Evolutionary conservation across 306 rosid species (phyloP), one percentile per base, ranked within the genome.

Genomic region (Trichosanthes cucumerina): DNA sequence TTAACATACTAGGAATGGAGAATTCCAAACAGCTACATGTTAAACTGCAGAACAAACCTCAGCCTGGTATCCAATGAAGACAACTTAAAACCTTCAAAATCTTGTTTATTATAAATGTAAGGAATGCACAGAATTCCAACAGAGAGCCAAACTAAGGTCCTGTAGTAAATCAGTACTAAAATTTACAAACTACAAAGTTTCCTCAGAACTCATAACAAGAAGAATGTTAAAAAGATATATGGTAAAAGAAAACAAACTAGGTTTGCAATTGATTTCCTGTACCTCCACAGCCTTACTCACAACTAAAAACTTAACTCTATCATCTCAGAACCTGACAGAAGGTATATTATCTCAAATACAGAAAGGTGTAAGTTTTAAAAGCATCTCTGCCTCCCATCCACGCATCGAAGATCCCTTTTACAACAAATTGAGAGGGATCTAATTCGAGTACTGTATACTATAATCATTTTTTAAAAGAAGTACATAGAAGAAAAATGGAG

Each of bases 21-120:
- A 13, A 50, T 76, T 36, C 23, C 19, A 56, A 34, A 52, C 24
- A 28, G 4, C 31, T 7, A 34, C 31, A 36, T n/a, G 60, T 79
- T 68, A 18, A 53, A 56, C 72, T 18, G 38, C 59, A 57, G 9
- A 14, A 52, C 82, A 70, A 57, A 75, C 72, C 36, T 80, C 58
- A 24, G 24, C 82, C 18, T 1, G 34, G 14, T 33, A 28, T 24
- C 79, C 66, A 34, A 54, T n/a, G 16, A 5, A 53, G 66, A 52
- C 14, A 11, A 19, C 41, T 76, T 34, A 36, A 53, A n/a, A 75
- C 49, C 64, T 34, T 21, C 52, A 76, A 53, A 56, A 34, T 43
- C 46, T 2, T 33, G 16, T 46, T 49, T 46, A 31, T 50, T 73
- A 49, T 46, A 3, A 46, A 46, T 15, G n/a, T 15, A 71, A 71